Percentiles rank a stretch among this genome's conserved stretches.
Conservation (phyloP, 441 rosid genomes). For the Corymbia calophylla region DNA sequence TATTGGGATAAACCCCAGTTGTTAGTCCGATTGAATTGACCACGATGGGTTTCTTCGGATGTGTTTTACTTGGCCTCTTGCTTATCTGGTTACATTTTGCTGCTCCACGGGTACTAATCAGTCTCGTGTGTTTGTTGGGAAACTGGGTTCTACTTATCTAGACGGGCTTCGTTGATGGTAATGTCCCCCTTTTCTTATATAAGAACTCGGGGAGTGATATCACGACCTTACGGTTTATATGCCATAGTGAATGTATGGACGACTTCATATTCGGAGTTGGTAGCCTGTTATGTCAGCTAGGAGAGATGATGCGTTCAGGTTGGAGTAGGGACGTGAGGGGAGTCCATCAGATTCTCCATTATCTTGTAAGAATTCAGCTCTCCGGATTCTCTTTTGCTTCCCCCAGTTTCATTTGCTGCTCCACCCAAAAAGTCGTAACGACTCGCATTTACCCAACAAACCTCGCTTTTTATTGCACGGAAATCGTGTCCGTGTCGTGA, state of each 20-base stretch:
- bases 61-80: neutral
- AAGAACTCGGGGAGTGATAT: neutral
- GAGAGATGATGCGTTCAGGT: neutral
- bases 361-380: neutral
- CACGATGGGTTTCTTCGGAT: neutral
- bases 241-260: neutral
- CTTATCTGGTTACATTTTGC: neutral
- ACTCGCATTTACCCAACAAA: neutral
- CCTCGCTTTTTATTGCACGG: neutral
- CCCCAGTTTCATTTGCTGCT: neutral
- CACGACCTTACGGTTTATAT: neutral
- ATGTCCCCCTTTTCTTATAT: neutral
- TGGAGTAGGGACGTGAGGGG: neutral
- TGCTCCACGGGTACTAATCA: neutral
- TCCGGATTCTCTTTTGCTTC: neutral
- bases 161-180: neutral
- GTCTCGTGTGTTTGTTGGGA: neutral
- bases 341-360: neutral
- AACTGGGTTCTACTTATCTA: neutral
- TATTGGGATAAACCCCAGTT: too few species aligned
- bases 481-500: neutral
- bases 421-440: neutral
- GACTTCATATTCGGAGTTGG: neutral
- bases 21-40: neutral
- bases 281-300: neutral